Evolutionary conservation across 2,329 filamentous ascomycete genomes (phyloP).

Genomic region (Exophiala alcalophila): DNA sequence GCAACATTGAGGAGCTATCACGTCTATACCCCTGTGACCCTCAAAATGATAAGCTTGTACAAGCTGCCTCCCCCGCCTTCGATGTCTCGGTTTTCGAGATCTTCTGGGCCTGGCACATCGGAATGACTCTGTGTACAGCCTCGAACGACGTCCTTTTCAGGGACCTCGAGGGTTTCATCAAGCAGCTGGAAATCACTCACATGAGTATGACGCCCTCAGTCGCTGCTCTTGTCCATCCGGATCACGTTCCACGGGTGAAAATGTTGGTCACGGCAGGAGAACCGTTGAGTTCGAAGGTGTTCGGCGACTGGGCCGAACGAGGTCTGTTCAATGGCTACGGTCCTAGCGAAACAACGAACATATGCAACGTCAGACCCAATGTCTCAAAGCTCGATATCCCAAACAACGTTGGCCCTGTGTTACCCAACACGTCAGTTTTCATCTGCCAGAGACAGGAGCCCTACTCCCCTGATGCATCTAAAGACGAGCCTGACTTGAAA

Average conservation of each 20-base stretch:
- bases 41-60: constrained; percentile 61
- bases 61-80: constrained; percentile 80
- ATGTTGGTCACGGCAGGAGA: constrained; percentile 82
- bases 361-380: constrained; percentile 69
- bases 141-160: constrained; percentile 70
- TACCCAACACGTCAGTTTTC: constrained; percentile 73
- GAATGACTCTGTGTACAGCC: constrained; percentile 74
- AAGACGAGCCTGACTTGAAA: constrained; percentile 31
- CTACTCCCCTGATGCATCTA: constrained; percentile 9
- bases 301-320: constrained; percentile 61
- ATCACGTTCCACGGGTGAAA: constrained; percentile 65
- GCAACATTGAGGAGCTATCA: constrained; percentile 67
- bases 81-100: constrained; percentile 89
- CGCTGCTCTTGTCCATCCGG: constrained; percentile 68
- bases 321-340: constrained; percentile 79
- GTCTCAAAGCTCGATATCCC: constrained; percentile 59
- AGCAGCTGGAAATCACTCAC: constrained; percentile 66
- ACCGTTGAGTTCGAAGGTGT: constrained; percentile 69
- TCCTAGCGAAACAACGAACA: constrained; percentile 82
- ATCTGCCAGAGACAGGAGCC: constrained; percentile 42
- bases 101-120: constrained; percentile 76
- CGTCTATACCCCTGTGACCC: constrained; percentile 60
- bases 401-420: constrained; percentile 71
- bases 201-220: constrained; percentile 84
- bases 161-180: constrained; percentile 67